Base-by-base conservation (phyloP, 73 alveolate species). In the Paramecium sexaurelia region DNA sequence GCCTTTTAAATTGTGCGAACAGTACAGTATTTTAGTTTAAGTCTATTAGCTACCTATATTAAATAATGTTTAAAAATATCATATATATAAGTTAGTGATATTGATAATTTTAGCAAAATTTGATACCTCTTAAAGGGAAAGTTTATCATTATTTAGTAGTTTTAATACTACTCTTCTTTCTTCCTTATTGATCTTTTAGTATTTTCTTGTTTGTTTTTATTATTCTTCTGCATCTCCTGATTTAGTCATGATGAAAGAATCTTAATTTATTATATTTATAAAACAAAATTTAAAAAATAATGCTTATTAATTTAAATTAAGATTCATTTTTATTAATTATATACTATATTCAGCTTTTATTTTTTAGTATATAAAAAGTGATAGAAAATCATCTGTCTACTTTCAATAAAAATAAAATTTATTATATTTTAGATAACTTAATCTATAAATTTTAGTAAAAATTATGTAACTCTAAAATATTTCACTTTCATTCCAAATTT, bases 21-120 rank as follows among this genome's bases (percentile, higher is more conserved):
- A 41, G 90, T 78, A 40, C 90, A 78, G 33, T 78, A 78, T 43
- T 78, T 78, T 27, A 78, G 90, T 78, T 39, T 32, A 7, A 78
- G 71, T 22, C 47, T 32, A 43, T 39, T 78, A 11, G 90, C 90
- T 43, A 78, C 90, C 90, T 78, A 78, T 24, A 40, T 36, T 39
- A 41, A 29, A 78, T 41, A n/a, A 37, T 37, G 41, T 20, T 41
- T 24, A 78, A 78, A n/a, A 20, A 78, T 13, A 37, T 29, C 26
- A 40, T 78, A 78, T 71, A 71, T 71, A 27, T 32, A 13, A 35
- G 56, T 33, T 15, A 39, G 22, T 33, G 86, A 1, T 71, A n/a
- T 27, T 19, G 19, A 71, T 32, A 32, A 13, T 71, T 22, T 19
- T 71, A n/a, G 56, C 39, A 61, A 29, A 56, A 10, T 61, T 61